These are phyloP conservation scores for Penicillium expansum DNA, from an alignment of 2,329 filamentous ascomycete species.

Conservation along the genomic window DNA sequence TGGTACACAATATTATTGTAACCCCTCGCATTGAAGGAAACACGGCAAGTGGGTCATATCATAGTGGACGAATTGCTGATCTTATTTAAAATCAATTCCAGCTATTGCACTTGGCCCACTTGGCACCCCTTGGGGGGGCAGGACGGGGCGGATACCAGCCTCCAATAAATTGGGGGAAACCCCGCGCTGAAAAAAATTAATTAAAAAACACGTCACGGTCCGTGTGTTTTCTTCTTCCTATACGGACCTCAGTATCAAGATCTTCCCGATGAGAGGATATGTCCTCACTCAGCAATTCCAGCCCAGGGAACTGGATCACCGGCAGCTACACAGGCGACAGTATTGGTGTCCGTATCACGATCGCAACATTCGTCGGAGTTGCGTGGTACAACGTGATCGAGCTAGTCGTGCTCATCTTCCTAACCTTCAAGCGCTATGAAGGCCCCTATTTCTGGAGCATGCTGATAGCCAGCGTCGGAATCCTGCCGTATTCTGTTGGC, in stretches of 20 bases:
- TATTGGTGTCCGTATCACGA: conserved; percentile 27
- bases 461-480: conserved; percentile 43
- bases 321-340: conserved; percentile 28
- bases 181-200: conserved; percentile 3
- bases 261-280: conserved; percentile 14
- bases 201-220: conserved; percentile 1
- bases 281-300: conserved; percentile 26
- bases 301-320: conserved; percentile 29
- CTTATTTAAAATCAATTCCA: background rate
- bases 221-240: conserved; percentile 1
- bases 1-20: background rate
- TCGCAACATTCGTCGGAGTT: conserved; percentile 29
- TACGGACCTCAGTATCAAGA: background rate
- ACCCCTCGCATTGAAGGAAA: background rate
- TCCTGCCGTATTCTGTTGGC: conserved; percentile 43
- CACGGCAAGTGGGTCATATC: conserved; percentile 4
- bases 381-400: conserved; percentile 41
- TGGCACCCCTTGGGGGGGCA: conserved; percentile 9
- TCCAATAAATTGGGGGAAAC: background rate
- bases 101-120: conserved; percentile 4
- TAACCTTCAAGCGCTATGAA: conserved; percentile 48
- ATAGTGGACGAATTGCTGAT: background rate
- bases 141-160: background rate
- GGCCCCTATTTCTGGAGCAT: conserved; percentile 53
- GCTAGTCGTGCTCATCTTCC: conserved; percentile 46